A percentile compares a stretch with the other conserved stretches of the same genome.
Conservation (phyloP, 208 protist genomes). For the Herpetomonas muscarum region DNA sequence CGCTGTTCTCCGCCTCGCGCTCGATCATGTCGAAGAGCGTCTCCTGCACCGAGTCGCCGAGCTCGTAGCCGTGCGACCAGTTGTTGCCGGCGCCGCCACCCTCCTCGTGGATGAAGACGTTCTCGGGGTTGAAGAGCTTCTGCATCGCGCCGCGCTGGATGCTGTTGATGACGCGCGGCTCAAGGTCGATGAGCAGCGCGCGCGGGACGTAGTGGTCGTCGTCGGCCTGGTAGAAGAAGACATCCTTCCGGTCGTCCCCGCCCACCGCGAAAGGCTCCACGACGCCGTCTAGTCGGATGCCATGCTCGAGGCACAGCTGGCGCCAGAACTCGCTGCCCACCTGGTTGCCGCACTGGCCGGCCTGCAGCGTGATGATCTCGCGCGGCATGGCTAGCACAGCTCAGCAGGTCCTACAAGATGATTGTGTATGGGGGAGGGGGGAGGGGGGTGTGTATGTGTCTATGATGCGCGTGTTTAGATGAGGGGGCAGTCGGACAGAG, state of each 20-base stretch:
- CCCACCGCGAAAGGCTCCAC: constrained; percentile 93
- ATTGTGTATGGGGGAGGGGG: too few relatives aligned
- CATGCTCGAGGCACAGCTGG: constrained; percentile 98
- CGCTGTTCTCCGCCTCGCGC: constrained; percentile 98
- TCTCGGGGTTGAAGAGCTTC: constrained; percentile 99
- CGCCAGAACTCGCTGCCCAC: constrained; percentile 99
- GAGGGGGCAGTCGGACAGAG: too few relatives aligned
- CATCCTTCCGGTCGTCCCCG: constrained; percentile 98
- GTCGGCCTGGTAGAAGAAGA: constrained; percentile 99
- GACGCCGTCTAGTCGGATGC: constrained; percentile 94
- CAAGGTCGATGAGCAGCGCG: constrained; percentile 98
- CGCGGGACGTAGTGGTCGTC: constrained; percentile 99
- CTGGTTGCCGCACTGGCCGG: constrained; percentile 97
- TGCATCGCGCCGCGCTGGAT: constrained; percentile 92
- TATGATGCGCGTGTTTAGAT: too few relatives aligned
- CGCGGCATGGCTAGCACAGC: constrained; percentile 89
- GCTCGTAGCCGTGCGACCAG: constrained; percentile 97
- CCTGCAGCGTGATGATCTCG: constrained; percentile 99
- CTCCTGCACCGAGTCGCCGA: constrained; percentile 90
- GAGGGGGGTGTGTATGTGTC: too few relatives aligned
- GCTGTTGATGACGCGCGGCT: constrained; percentile 97
- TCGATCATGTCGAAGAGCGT: constrained; percentile 99
- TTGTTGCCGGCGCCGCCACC: constrained; percentile 99
- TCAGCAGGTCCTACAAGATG: too few relatives aligned
- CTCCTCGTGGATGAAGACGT: constrained; percentile 96